phyloP scores from a whole-genome alignment of 129 eudicot species.

The Smallanthus sonchifolius region DNA sequence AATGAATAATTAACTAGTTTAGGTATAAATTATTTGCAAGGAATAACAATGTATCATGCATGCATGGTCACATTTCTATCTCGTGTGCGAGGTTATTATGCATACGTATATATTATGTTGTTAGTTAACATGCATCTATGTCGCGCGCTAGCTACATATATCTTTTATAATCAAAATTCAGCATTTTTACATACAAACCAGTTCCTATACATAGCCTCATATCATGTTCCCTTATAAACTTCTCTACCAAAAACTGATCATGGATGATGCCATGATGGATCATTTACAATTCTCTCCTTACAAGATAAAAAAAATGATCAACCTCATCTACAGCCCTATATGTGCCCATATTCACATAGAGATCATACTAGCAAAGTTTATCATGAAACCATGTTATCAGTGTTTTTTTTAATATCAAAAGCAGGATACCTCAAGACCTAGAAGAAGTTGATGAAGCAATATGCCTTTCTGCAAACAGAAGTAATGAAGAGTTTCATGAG shows the following conservation, averaged over 20 bases:
- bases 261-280: not conserved
- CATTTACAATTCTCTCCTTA: constrained; percentile 28
- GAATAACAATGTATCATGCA: not conserved
- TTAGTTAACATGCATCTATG: too few species aligned
- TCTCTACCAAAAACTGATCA: constrained; percentile 11
- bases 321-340: not conserved
- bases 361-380: constrained; percentile 17
- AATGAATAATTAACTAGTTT: not conserved
- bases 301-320: constrained; percentile 16
- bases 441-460: constrained; percentile 26
- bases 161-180: constrained; percentile 5
- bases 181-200: constrained; percentile 5
- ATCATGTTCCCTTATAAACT: constrained; percentile 6
- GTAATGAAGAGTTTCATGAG: not conserved
- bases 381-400: constrained; percentile 8
- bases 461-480: constrained; percentile 46
- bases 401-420: constrained; percentile 1
- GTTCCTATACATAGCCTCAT: not conserved
- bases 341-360: constrained; percentile 25
- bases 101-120: not conserved
- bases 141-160: too few species aligned
- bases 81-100: too few species aligned
- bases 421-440: constrained; percentile 30
- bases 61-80: not conserved
- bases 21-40: not conserved